A percentile compares a stretch with the other conserved stretches of the same genome.
Conservation (phyloP, 768 basidiomycete species). For the Naganishia antarctica region DNA sequence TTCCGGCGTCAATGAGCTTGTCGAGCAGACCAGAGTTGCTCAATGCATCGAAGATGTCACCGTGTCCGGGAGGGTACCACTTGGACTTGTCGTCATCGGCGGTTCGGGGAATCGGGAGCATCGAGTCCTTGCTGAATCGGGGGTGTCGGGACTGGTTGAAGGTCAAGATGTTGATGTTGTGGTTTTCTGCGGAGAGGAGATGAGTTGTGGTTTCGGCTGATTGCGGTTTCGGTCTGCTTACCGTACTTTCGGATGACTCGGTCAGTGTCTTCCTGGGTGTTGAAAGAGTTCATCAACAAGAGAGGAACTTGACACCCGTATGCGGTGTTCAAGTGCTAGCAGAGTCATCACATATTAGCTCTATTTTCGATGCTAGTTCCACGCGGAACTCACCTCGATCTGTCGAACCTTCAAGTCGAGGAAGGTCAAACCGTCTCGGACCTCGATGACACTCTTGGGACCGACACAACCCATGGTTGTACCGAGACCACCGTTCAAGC, state of each 20-base stretch:
- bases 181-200: conserved; percentile 57
- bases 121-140: conserved; percentile 80
- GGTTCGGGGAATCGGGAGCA: conserved; percentile 74
- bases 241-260: conserved; percentile 92
- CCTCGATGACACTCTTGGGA: conserved; percentile 83
- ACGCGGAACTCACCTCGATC: conserved; percentile 61
- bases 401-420: conserved; percentile 89
- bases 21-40: conserved; percentile 84
- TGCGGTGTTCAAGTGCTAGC: conserved; percentile 23
- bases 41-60: conserved; percentile 90
- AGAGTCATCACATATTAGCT: no score
- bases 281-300: conserved; percentile 98
- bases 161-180: conserved; percentile 80
- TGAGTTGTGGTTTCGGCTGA: not conserved
- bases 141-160: conserved; percentile 95
- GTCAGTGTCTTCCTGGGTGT: conserved; percentile 92
- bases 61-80: conserved; percentile 98
- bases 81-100: conserved; percentile 77
- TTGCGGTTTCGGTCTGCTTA: conserved; percentile 2
- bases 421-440: conserved; percentile 95
- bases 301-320: conserved; percentile 66
- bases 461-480: conserved; percentile 68
- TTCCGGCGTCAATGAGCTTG: conserved; percentile 80
- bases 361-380: no score
- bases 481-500: conserved; percentile 89